Evolutionary conservation across 2,329 filamentous ascomycete species (phyloP), one percentile per base, ranked within the genome.

Genomic region (Claviceps sp.): DNA sequence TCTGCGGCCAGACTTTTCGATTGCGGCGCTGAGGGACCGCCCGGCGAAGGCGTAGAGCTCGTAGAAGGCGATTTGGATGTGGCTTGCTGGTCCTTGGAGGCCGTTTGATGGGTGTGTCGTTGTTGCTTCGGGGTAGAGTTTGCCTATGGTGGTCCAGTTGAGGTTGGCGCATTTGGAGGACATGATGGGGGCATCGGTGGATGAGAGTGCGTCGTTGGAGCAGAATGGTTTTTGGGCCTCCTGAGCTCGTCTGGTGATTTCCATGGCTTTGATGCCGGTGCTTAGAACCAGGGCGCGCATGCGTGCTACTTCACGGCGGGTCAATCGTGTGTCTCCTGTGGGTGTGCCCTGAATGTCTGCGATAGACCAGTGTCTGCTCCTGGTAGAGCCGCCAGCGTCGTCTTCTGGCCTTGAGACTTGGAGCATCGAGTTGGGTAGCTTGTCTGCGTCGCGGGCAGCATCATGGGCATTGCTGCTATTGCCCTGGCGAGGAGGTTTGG

Each of bases 221-320:
- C 53, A 50, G 30, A 69, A 66, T 0, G 72, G 64, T 18, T 67
- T 63, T 48, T 67, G 67, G 9, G 65, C 63, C 38, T 74, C 72
- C 45, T 82, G 69, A 4, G 85, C 82, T 47, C 84, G 79, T 4
- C 82, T 77, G 30, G 76, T 75, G 51, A 96, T 87, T 62, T 93
- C 87, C 61, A 82, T 82, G 0, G 91, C 90, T 68, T 94, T 95
- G 62, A 96, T 83, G n/a, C 89, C 90, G 0, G 89, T 88, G 56
- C 84, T 86, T 22, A 95, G 73, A 42, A 95, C 78, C 8, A 94
- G 73, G 0, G 88, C 79, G 53, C 82, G 78, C 2, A 90, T 76
- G n/a, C 89, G 82, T 16, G 86, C 85, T 50, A 95, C 77, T 59
- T 96, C 91, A n/a, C 79, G 79, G 59, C 77, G 81, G 9, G 76